Conservation (phyloP, 1,139 yeast genomes). For the Scheffersomyces stambukii region DNA sequence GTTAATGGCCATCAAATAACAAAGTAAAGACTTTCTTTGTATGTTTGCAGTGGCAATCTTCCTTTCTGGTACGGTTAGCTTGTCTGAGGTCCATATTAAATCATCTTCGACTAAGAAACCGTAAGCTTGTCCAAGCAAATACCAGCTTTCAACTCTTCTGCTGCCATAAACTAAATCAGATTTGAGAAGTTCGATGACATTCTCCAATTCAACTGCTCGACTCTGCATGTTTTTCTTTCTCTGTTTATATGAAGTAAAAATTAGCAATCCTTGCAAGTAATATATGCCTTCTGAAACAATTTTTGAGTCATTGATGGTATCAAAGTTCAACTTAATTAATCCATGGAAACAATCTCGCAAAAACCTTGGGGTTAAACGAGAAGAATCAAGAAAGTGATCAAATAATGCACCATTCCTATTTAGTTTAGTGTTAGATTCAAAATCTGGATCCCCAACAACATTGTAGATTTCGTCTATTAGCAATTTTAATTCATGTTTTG, state of each 20-base stretch:
- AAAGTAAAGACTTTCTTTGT: conserved; percentile 68
- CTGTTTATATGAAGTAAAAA: conserved; percentile 59
- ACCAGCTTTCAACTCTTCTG: conserved; percentile 81
- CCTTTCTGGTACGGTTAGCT: conserved; percentile 60
- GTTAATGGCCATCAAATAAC: conserved; percentile 76
- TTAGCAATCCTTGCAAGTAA: conserved; percentile 66
- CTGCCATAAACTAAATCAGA: conserved; percentile 67
- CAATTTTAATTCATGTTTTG: conserved; percentile 66
- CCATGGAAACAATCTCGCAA: conserved; percentile 62
- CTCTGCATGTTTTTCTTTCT: conserved; percentile 77
- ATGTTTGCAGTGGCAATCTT: conserved; percentile 58
- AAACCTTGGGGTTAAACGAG: conserved; percentile 44
- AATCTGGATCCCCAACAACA: conserved; percentile 66
- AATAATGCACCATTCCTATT: conserved; percentile 42
- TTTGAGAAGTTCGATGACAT: conserved; percentile 61
- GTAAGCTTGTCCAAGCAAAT: conserved; percentile 74
- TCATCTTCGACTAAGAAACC: conserved; percentile 84
- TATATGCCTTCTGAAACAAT: conserved; percentile 54
- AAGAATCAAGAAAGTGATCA: conserved; percentile 48
- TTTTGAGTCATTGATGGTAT: conserved; percentile 8
- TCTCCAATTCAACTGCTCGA: conserved; percentile 74
- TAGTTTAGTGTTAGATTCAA: conserved; percentile 29
- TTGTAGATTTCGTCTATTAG: conserved; percentile 71
- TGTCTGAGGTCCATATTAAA: conserved; percentile 86
- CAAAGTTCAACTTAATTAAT: conserved; percentile 24